Evolutionary conservation across 345 rosid genomes (phyloP).

Genomic region (Moricandia arvensis): DNA sequence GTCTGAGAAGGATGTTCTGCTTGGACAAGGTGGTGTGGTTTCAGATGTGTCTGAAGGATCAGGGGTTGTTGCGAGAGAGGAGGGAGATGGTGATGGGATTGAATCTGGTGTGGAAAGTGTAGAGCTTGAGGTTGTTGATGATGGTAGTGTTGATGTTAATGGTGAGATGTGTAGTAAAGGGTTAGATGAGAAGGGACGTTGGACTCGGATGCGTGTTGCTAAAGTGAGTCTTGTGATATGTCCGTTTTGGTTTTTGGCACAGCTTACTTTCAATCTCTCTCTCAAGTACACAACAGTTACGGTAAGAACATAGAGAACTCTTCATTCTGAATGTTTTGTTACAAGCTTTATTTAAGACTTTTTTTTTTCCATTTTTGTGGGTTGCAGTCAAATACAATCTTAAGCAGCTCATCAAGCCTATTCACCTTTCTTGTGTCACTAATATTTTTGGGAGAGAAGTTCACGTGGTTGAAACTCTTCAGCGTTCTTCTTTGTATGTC

Average conservation of each 20-base stretch:
- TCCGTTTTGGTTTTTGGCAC: conserved; percentile 96
- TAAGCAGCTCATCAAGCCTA: conserved; percentile 89
- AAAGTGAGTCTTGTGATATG: conserved; percentile 75
- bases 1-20: conserved; percentile 73
- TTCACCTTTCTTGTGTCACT: conserved; percentile 86
- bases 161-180: conserved; percentile 26
- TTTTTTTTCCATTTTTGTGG: conserved; percentile 22
- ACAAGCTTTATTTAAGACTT: neutral
- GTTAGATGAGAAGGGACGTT: conserved; percentile 76
- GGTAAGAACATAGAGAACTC: conserved; percentile 40
- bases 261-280: conserved; percentile 84
- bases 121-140: conserved; percentile 25
- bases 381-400: conserved; percentile 87
- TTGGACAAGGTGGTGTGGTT: conserved; percentile 43
- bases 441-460: conserved; percentile 74
- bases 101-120: conserved; percentile 35
- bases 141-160: conserved; percentile 30
- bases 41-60: conserved; percentile 31
- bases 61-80: conserved; percentile 45
- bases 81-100: conserved; percentile 37
- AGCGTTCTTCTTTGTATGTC: conserved; percentile 96
- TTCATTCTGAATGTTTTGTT: neutral
- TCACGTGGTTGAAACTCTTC: conserved; percentile 80
- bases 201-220: conserved; percentile 84
- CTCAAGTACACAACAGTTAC: conserved; percentile 90